These are phyloP conservation scores for Xylaria cubensis DNA, from an alignment of 495 filamentous ascomycete genomes.

Conservation along the genomic window DNA sequence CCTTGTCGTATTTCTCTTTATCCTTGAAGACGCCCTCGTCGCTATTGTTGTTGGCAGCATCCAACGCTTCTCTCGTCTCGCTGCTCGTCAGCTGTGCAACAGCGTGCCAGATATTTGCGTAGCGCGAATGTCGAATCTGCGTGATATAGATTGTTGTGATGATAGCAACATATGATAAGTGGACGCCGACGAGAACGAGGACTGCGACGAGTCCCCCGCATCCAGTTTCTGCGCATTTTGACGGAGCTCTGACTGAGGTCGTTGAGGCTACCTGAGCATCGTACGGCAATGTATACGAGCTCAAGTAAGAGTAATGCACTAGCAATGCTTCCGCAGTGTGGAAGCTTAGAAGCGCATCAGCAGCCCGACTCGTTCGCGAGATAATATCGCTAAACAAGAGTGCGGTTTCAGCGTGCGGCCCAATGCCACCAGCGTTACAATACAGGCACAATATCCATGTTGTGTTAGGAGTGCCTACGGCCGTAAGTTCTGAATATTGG, in stretches of 20 bases:
- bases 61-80: background rate
- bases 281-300: background rate
- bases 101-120: constrained; percentile 16
- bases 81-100: background rate
- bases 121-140: background rate
- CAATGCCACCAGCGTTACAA: background rate
- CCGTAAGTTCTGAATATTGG: background rate
- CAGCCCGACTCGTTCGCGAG: background rate
- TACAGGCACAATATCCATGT: background rate
- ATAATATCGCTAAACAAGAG: constrained; percentile 1
- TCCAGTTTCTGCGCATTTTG: background rate
- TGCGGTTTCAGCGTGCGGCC: background rate
- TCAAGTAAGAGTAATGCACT: background rate
- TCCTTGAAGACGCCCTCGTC: background rate
- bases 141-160: background rate
- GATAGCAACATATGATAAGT: background rate
- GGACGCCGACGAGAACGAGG: background rate
- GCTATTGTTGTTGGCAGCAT: background rate
- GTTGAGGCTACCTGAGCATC: background rate
- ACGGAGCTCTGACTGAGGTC: background rate
- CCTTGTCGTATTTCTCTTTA: background rate
- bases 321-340: no score
- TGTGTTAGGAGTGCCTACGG: background rate
- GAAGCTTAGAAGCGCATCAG: background rate
- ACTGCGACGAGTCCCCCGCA: background rate